Evolutionary conservation across 2,329 filamentous ascomycete species (phyloP).

Genomic region (Zymoseptoria crescenta): DNA sequence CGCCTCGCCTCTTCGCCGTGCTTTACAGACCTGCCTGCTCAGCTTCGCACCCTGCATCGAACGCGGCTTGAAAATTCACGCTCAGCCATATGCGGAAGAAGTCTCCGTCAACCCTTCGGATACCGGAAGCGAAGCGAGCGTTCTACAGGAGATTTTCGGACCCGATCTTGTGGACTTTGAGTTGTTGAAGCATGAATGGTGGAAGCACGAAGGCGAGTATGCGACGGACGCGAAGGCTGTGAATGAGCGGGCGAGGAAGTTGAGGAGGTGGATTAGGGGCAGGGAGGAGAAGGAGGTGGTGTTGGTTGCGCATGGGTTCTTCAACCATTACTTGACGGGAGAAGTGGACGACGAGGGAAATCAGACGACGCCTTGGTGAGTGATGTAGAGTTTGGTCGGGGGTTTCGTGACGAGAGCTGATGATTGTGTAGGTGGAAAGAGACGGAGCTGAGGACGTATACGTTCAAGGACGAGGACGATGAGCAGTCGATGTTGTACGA

Average conservation of each 20-base stretch:
- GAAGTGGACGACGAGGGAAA: conserved; percentile 24
- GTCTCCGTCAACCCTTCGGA: conserved; percentile 21
- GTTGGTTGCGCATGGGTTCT: conserved; percentile 25
- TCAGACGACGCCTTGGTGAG: conserved; percentile 26
- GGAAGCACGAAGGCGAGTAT: conserved; percentile 22
- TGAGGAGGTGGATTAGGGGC: conserved; percentile 20
- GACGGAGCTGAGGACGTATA: conserved; percentile 24
- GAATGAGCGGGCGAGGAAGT: conserved; percentile 18
- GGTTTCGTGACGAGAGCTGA: neutral
- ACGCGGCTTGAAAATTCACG: conserved; percentile 21
- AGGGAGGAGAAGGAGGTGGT: conserved; percentile 24
- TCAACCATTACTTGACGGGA: conserved; percentile 24
- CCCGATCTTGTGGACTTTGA: conserved; percentile 19
- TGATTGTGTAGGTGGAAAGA: conserved; percentile 17
- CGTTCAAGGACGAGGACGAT: conserved; percentile 19
- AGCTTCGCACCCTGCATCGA: conserved; percentile 20
- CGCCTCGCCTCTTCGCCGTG: conserved; percentile 22
- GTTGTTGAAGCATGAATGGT: conserved; percentile 22
- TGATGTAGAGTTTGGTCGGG: neutral
- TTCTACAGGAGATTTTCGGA: conserved; percentile 17
- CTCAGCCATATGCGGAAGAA: conserved; percentile 25
- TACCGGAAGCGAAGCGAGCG: conserved; percentile 17
- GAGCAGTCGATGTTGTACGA: conserved; percentile 23
- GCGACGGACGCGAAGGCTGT: conserved; percentile 18
- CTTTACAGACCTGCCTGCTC: conserved; percentile 18